Percentiles rank a stretch among this genome's conserved stretches.
phyloP scores from a whole-genome alignment of 1,284 basidiomycete genomes.

The Irpex rosettiformis region DNA sequence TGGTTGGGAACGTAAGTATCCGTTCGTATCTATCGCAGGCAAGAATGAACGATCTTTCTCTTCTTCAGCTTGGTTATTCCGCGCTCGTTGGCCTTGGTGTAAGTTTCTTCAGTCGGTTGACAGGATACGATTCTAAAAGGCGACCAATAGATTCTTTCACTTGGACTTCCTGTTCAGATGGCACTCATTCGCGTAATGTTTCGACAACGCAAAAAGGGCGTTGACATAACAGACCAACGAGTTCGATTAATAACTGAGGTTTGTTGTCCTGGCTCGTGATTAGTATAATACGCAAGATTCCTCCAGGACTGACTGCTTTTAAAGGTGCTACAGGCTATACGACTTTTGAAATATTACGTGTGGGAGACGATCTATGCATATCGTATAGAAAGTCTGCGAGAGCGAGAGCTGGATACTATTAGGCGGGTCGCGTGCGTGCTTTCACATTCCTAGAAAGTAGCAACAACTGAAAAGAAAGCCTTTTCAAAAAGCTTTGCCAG shows the following conservation, averaged over 20 bases:
- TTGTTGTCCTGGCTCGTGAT: too few relatives aligned
- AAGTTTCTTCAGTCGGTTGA: too few relatives aligned
- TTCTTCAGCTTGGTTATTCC: conserved; percentile 57
- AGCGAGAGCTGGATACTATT: conserved; percentile 50
- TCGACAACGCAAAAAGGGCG: conserved; percentile 58
- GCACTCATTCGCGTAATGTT: conserved; percentile 66
- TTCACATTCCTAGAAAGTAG: conserved; percentile 1
- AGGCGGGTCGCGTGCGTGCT: conserved; percentile 45
- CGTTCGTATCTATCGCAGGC: background rate
- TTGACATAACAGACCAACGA: conserved; percentile 71
- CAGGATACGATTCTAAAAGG: too few relatives aligned
- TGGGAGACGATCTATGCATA: conserved; percentile 63
- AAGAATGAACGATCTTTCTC: conserved; percentile 6
- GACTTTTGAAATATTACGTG: conserved; percentile 58
- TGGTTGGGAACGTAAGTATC: conserved; percentile 52
- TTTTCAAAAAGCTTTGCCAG: conserved; percentile 42
- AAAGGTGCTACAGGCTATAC: conserved; percentile 65
- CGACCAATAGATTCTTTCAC: too few relatives aligned
- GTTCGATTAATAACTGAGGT: conserved; percentile 66
- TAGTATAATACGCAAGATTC: too few relatives aligned
- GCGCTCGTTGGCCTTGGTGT: conserved; percentile 71
- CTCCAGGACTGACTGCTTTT: too few relatives aligned
- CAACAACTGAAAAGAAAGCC: background rate
- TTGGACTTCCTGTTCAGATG: conserved; percentile 63
- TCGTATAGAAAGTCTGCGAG: conserved; percentile 48